phyloP scores from a whole-genome alignment of 768 basidiomycete genomes.

The Lactarius evosmus region DNA sequence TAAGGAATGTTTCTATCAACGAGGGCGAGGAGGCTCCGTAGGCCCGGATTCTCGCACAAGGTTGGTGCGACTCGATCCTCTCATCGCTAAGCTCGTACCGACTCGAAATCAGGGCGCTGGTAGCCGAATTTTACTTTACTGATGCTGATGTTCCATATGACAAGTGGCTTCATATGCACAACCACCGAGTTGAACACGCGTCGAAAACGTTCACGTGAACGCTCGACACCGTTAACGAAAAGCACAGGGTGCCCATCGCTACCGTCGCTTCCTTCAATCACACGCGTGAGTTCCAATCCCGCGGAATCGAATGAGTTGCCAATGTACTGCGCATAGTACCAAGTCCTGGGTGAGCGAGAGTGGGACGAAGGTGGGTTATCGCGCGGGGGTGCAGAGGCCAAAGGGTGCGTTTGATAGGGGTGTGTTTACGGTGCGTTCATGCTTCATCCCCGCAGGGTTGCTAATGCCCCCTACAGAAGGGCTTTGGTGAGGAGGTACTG shows the following conservation, averaged over 20 bases:
- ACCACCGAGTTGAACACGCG: not conserved
- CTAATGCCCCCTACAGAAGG: constrained; percentile 58
- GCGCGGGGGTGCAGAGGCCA: constrained; percentile 70
- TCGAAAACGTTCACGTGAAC: constrained; percentile 79
- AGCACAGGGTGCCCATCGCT: constrained; percentile 88
- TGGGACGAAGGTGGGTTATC: constrained; percentile 69
- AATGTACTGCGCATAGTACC: constrained; percentile 52
- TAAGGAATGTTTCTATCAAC: not conserved
- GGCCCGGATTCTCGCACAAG: constrained; percentile 52
- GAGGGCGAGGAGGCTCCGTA: constrained; percentile 38
- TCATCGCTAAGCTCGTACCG: not conserved
- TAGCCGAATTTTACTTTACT: constrained; percentile 96
- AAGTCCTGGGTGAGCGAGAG: constrained; percentile 72
- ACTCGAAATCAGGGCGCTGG: not conserved
- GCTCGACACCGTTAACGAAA: constrained; percentile 69
- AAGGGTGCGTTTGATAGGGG: constrained; percentile 78
- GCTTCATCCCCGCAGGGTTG: not conserved
- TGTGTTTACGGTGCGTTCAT: constrained; percentile 74
- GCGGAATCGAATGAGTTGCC: constrained; percentile 67
- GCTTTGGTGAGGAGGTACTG: constrained; percentile 65
- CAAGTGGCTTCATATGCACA: constrained; percentile 45
- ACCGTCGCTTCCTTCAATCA: constrained; percentile 93
- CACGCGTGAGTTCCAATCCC: constrained; percentile 68
- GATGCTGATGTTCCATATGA: constrained; percentile 94
- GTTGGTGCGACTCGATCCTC: constrained; percentile 36